phyloP scores from a whole-genome alignment of 345 rosid genomes.

The Aquilaria sinensis region DNA sequence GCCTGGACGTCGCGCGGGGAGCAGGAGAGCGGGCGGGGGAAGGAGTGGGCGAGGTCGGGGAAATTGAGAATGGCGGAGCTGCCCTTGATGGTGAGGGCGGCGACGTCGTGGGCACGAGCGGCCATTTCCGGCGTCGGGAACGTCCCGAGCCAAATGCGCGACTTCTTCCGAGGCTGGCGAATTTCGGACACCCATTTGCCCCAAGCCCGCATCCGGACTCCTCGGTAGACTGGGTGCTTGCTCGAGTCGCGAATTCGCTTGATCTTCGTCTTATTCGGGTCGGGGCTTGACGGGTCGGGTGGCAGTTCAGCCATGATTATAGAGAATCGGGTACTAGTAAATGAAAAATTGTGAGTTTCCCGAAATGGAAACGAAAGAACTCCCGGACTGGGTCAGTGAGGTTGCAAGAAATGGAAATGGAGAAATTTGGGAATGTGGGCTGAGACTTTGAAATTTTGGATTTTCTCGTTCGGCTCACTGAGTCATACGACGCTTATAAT shows the following conservation, averaged over 20 bases:
- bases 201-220: constrained; percentile 92
- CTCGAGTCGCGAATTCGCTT: constrained; percentile 50
- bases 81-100: constrained; percentile 84
- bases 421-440: not conserved
- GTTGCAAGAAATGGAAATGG: not conserved
- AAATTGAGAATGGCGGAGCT: constrained; percentile 76
- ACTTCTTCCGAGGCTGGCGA: constrained; percentile 88
- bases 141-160: constrained; percentile 93
- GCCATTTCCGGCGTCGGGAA: constrained; percentile 97
- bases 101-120: constrained; percentile 94
- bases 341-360: constrained; percentile 1
- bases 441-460: not conserved
- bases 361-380: not conserved
- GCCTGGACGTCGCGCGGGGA: constrained; percentile 86
- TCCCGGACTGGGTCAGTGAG: not conserved
- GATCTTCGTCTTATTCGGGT: constrained; percentile 18
- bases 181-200: constrained; percentile 99
- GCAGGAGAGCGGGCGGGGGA: constrained; percentile 71
- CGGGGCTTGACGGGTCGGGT: not conserved
- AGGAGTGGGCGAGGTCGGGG: constrained; percentile 60
- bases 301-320: constrained; percentile 9
- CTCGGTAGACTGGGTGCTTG: constrained; percentile 73
- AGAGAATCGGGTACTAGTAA: constrained; percentile 12
- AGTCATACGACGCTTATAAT: constrained; percentile 26
- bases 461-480: constrained; percentile 8